Percentiles rank a stretch among this genome's conserved stretches.
These are phyloP conservation scores for Trichoderma sp. DNA, from an alignment of 2,329 filamentous ascomycete species.

Conservation along the genomic window DNA sequence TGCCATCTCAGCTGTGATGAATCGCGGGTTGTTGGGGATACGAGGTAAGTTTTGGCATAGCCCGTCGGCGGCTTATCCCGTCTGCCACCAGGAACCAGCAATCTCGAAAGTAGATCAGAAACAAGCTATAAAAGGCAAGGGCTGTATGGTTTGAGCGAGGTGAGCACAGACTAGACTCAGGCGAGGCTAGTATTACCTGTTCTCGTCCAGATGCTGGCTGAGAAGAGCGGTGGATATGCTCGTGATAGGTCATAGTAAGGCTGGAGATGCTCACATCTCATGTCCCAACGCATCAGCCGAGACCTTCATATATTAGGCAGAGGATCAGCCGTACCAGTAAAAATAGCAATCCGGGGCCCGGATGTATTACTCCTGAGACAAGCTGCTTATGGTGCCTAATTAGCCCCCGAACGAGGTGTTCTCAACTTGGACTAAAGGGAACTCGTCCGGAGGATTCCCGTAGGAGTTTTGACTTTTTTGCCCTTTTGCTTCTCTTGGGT, in stretches of 20 bases:
- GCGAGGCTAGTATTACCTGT: neutral
- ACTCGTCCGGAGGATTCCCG: neutral
- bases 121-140: neutral
- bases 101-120: neutral
- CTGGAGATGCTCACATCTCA: conserved; percentile 7
- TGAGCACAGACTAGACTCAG: neutral
- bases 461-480: neutral
- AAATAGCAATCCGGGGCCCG: neutral
- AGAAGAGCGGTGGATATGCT: conserved; percentile 14
- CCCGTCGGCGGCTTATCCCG: neutral
- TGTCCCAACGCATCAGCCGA: neutral
- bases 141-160: neutral
- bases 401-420: neutral
- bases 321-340: neutral
- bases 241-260: conserved; percentile 3
- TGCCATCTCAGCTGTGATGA: neutral
- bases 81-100: conserved; percentile 6
- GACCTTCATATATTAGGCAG: neutral
- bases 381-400: neutral
- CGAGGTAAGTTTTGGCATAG: neutral
- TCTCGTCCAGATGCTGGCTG: neutral
- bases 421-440: neutral
- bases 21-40: neutral
- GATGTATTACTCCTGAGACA: neutral
- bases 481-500: neutral